Evolutionary conservation across 148 eudicot genomes (phyloP).

Genomic region (Rhododendron vialii): DNA sequence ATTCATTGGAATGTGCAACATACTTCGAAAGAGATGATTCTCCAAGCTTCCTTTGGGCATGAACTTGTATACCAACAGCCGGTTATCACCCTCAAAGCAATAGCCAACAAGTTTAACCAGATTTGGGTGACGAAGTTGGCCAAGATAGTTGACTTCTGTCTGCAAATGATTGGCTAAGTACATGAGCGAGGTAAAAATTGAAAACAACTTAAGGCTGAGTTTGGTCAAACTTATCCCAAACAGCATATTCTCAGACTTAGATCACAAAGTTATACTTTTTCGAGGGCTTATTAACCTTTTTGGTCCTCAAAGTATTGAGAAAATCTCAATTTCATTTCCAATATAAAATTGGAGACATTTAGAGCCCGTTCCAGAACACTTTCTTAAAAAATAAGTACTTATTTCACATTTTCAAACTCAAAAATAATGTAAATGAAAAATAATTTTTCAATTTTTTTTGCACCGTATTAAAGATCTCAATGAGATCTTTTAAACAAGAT

Average conservation of each 20-base stretch:
- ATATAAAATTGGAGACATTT: too few species aligned
- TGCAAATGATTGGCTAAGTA: constrained; percentile 14
- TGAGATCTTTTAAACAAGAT: too few species aligned
- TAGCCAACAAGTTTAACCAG: constrained; percentile 38
- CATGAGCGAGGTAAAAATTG: background rate
- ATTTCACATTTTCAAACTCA: too few species aligned
- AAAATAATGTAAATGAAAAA: too few species aligned
- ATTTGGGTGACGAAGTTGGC: constrained; percentile 40
- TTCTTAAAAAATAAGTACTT: too few species aligned
- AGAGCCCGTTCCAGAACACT: too few species aligned
- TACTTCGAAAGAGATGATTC: constrained; percentile 39
- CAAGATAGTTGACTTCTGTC: constrained; percentile 38
- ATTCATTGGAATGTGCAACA: constrained; percentile 10
- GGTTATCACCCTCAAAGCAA: constrained; percentile 37
- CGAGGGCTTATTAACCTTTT: background rate
- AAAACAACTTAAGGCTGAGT: background rate
- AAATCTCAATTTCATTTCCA: too few species aligned
- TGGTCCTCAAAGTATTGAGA: too few species aligned
- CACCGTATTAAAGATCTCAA: too few species aligned
- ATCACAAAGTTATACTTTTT: background rate
- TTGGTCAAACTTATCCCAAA: background rate
- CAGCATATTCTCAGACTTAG: background rate
- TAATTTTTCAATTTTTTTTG: too few species aligned
- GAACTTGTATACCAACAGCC: constrained; percentile 36
- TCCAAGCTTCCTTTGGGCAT: constrained; percentile 41